These are phyloP conservation scores for Talaromyces sp. DNA, from an alignment of 2,329 filamentous ascomycete genomes.

Conservation along the genomic window DNA sequence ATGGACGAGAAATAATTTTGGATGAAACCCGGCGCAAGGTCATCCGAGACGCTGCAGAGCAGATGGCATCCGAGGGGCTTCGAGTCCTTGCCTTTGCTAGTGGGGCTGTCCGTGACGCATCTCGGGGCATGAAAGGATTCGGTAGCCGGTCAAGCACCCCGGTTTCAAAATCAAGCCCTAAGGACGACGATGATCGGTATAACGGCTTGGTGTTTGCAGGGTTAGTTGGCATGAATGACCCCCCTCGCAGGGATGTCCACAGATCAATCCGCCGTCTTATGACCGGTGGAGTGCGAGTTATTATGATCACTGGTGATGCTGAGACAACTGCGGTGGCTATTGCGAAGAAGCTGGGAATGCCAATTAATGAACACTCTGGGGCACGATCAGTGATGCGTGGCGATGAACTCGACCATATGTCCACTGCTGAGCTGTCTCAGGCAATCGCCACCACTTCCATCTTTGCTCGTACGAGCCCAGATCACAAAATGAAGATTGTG, in stretches of 20 bases:
- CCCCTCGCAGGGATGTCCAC: conserved; percentile 85
- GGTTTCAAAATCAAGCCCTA: conserved; percentile 32
- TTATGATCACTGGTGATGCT: conserved; percentile 98
- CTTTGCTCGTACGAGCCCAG: conserved; percentile 92
- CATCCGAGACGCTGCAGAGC: conserved; percentile 76
- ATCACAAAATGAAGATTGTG: conserved; percentile 98
- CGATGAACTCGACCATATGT: conserved; percentile 92
- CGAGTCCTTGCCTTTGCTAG: conserved; percentile 93
- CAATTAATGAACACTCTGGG: conserved; percentile 64
- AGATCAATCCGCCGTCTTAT: conserved; percentile 86
- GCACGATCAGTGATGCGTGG: conserved; percentile 72
- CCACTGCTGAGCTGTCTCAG: conserved; percentile 76
- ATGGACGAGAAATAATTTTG: conserved; percentile 82
- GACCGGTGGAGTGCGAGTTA: conserved; percentile 92
- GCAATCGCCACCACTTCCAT: conserved; percentile 89
- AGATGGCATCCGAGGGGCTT: conserved; percentile 86
- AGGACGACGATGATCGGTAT: conserved; percentile 72
- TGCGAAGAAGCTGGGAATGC: conserved; percentile 93
- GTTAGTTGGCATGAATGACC: conserved; percentile 95
- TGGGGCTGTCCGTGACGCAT: conserved; percentile 63
- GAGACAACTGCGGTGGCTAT: conserved; percentile 94
- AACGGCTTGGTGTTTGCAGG: conserved; percentile 85
- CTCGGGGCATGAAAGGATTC: conserved; percentile 47
- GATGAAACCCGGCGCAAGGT: conserved; percentile 75
- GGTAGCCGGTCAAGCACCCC: conserved; percentile 59